Percentiles rank a stretch among this genome's conserved stretches.
These are phyloP conservation scores for Solanum ahanhuiri DNA, from an alignment of 257 asterid genomes.

Conservation along the genomic window DNA sequence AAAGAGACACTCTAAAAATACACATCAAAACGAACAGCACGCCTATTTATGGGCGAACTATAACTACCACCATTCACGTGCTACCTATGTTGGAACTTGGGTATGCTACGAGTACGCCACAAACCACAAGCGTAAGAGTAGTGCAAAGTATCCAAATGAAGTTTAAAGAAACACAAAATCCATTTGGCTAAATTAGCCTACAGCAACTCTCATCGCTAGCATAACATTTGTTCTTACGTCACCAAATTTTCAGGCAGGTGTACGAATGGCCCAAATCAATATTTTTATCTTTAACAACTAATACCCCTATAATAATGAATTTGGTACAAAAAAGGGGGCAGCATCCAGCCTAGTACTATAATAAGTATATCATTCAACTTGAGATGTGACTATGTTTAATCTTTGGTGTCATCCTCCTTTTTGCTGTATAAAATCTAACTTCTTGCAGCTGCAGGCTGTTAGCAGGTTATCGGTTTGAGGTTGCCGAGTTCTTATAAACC, in stretches of 20 bases:
- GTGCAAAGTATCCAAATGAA: not conserved
- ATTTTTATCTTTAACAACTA: not conserved
- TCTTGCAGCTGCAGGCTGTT: not conserved
- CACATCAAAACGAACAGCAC: too few species aligned
- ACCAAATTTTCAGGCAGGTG: not conserved
- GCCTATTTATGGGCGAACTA: too few species aligned
- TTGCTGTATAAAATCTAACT: not conserved
- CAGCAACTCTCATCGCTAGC: not conserved
- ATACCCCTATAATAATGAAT: not conserved
- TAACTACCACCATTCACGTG: too few species aligned
- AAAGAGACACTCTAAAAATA: too few species aligned
- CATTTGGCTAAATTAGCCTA: not conserved
- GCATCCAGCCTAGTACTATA: not conserved
- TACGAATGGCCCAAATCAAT: not conserved
- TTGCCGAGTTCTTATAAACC: constrained; percentile 38
- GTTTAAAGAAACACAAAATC: not conserved
- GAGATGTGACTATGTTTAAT: not conserved
- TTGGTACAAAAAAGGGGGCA: not conserved
- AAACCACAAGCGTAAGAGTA: not conserved
- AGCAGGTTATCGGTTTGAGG: not conserved
- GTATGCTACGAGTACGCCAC: not conserved
- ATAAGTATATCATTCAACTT: not conserved
- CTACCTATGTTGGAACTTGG: not conserved
- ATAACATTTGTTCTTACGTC: not conserved
- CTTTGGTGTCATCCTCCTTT: not conserved